Evolutionary conservation across 441 rosid species (phyloP).

Genomic region (Adansonia gregorii): DNA sequence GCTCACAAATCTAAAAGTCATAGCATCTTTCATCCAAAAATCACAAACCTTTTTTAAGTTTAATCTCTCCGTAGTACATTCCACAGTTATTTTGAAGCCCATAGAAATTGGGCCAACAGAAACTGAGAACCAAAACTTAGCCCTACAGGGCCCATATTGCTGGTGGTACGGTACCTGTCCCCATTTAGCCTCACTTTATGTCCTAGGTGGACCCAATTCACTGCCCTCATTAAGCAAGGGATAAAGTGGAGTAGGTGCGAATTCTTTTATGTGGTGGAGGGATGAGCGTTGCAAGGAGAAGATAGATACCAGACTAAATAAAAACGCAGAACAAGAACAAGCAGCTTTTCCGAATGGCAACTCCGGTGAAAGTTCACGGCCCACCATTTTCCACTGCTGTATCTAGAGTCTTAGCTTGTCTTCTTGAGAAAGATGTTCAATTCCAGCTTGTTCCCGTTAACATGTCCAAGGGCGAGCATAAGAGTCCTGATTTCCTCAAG

Average conservation of each 20-base stretch:
- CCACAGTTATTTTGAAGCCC: background rate
- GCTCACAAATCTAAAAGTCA: no score
- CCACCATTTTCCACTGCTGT: conserved; percentile 67
- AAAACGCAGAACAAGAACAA: background rate
- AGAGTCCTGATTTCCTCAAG: conserved; percentile 61
- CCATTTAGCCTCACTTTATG: background rate
- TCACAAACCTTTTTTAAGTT: no score
- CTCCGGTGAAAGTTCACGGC: conserved; percentile 66
- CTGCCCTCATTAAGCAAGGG: conserved; percentile 22
- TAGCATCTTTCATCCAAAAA: no score
- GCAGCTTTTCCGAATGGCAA: conserved; percentile 37
- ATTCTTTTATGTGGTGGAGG: conserved; percentile 22
- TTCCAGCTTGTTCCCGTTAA: conserved; percentile 61
- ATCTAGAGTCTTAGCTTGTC: conserved; percentile 62
- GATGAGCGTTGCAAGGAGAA: background rate
- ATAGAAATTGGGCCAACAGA: background rate
- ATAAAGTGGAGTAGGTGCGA: conserved; percentile 19
- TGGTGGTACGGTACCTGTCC: background rate
- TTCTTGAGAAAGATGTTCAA: conserved; percentile 61
- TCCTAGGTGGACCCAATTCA: conserved; percentile 16
- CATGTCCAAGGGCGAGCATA: conserved; percentile 72
- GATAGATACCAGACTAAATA: background rate
- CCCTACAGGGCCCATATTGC: background rate
- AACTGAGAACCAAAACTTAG: background rate
- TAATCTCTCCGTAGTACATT: background rate